Conservation (phyloP, 208 protist genomes). For the Leishmania tropica region DNA sequence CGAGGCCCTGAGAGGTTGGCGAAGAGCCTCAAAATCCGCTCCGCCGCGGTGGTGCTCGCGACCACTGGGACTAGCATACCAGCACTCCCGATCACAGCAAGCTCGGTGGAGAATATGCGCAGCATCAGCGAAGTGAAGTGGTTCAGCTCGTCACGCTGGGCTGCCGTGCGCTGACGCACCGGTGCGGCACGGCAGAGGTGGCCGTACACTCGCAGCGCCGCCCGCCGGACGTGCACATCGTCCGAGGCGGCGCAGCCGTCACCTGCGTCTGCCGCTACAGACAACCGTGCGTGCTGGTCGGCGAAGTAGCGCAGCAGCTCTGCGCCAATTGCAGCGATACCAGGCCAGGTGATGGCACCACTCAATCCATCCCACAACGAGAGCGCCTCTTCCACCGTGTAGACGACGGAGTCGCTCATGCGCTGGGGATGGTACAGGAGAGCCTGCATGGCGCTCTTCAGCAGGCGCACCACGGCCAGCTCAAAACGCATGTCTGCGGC, state of each 20-base stretch:
- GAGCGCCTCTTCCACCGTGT: constrained; percentile 39
- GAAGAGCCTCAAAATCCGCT: constrained; percentile 29
- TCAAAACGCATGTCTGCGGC: constrained; percentile 39
- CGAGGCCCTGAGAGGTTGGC: constrained; percentile 8
- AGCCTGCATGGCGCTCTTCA: constrained; percentile 59
- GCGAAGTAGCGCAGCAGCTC: constrained; percentile 42
- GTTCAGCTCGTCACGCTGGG: constrained; percentile 22
- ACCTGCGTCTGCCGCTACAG: not conserved
- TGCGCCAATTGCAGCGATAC: constrained; percentile 38
- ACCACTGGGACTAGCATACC: constrained; percentile 14
- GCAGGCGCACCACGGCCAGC: constrained; percentile 44
- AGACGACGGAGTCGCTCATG: constrained; percentile 1
- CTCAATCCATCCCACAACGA: constrained; percentile 43
- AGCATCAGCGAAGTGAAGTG: constrained; percentile 19
- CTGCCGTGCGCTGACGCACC: constrained; percentile 10
- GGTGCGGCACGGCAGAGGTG: constrained; percentile 15
- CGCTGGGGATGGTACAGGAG: constrained; percentile 31
- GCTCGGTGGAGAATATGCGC: constrained; percentile 10
- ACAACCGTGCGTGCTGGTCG: constrained; percentile 9
- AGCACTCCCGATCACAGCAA: not conserved
- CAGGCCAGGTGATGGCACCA: constrained; percentile 38
- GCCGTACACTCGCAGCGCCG: constrained; percentile 20
- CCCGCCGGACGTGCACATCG: constrained; percentile 8
- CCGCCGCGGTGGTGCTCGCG: constrained; percentile 16
- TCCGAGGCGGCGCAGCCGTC: not conserved